These are phyloP conservation scores for Zizania latifolia DNA, from an alignment of 176 grass and related monocot genomes.

Conservation along the genomic window DNA sequence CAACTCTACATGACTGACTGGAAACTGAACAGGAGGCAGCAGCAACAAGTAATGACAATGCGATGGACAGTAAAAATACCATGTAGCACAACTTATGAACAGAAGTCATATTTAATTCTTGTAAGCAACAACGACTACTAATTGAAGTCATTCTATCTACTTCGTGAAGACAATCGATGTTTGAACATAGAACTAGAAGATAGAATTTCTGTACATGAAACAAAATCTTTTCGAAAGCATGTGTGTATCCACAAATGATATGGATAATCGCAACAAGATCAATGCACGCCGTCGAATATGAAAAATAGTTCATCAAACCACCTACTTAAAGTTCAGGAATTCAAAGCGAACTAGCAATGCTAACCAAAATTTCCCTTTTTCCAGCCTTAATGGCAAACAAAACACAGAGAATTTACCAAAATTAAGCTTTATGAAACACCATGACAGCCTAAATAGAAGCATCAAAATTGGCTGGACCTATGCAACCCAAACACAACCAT, in stretches of 20 bases:
- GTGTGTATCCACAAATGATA: background rate
- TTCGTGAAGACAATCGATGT: background rate
- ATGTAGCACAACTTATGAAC: constrained; percentile 21
- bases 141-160: background rate
- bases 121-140: background rate
- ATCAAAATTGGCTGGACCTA: background rate
- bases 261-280: background rate
- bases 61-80: background rate
- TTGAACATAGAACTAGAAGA: background rate
- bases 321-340: background rate
- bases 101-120: background rate
- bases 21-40: constrained; percentile 15
- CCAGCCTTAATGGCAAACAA: background rate
- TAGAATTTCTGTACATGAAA: constrained; percentile 1
- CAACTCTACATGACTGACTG: background rate
- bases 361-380: constrained; percentile 8
- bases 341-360: background rate
- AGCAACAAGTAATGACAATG: background rate
- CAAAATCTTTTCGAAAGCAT: background rate
- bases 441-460: background rate
- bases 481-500: background rate
- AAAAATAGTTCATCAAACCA: background rate
- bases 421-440: background rate
- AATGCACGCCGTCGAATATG: background rate
- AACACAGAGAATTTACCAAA: background rate